These are phyloP conservation scores for Crithidia bombi DNA, from an alignment of 208 protist genomes.

Conservation along the genomic window DNA sequence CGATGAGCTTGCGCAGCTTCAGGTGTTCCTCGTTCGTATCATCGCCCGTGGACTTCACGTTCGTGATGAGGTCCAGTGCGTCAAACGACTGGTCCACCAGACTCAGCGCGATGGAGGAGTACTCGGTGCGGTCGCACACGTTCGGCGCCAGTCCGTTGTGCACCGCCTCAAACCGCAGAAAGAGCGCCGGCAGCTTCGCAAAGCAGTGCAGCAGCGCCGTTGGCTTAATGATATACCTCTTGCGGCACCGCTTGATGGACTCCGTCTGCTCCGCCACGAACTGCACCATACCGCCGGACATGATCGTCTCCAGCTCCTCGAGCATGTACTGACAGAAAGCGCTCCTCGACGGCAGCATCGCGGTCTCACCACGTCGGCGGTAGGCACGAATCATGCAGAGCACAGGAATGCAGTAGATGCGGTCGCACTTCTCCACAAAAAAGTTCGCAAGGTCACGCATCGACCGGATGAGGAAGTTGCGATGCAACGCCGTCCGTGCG, in stretches of 20 bases:
- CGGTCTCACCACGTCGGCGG: constrained; percentile 17
- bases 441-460: constrained; percentile 59
- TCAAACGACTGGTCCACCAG: constrained; percentile 87
- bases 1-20: constrained; percentile 44
- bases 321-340: constrained; percentile 73
- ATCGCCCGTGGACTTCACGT: constrained; percentile 46
- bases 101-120: constrained; percentile 69
- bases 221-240: constrained; percentile 66
- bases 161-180: constrained; percentile 74
- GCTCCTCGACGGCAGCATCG: constrained; percentile 55
- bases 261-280: constrained; percentile 88
- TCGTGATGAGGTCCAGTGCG: constrained; percentile 74
- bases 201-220: constrained; percentile 86
- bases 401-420: constrained; percentile 77
- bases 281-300: constrained; percentile 60
- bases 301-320: constrained; percentile 58
- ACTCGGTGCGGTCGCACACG: constrained; percentile 75
- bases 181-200: constrained; percentile 72
- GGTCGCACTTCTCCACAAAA: constrained; percentile 79
- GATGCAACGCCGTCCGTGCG: constrained; percentile 23
- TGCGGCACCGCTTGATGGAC: constrained; percentile 75
- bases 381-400: constrained; percentile 83
- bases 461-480: constrained; percentile 56
- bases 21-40: constrained; percentile 49
- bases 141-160: constrained; percentile 64